Base-by-base conservation (phyloP, 495 filamentous ascomycete species). In the Tuber aestivum region DNA sequence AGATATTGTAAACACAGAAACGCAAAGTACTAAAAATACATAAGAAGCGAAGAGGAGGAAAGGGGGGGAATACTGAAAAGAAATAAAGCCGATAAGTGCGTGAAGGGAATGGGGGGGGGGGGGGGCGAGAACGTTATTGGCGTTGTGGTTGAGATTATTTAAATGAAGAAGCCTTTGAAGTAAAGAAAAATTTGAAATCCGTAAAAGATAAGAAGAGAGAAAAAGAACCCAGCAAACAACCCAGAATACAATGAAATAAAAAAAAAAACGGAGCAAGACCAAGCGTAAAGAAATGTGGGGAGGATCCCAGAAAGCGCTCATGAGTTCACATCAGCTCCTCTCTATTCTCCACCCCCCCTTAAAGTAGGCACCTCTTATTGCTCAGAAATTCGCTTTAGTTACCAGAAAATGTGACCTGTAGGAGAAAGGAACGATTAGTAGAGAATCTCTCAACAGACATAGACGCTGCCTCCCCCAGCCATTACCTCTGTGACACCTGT, bases 401-500 rank as follows among this genome's bases (percentile, higher is more conserved):
- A 65, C 56, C 32, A 65, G 56, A 32, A 65, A 65, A 32, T 65
- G 56, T 65, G 56, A 16, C 56, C 56, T 65, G 14, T 16, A 27
- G 32, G n/a, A 61, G 27, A 32, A 65, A 32, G 56, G 12, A 65
- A 65, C 56, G 56, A 65, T 65, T 32, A 65, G 56, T 65, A 65
- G 56, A 65, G 56, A 65, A 65, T 65, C 32, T 65, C 56, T 65
- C 78, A 79, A 68, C 78, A 79, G 50, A 79, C 78, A 69, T 79
- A 79, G 44, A 79, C 78, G 18, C 78, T 72, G 18, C 77, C 76
- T 20, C 77, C 76, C 37, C 72, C 78, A 61, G 78, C 78, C 78
- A 79, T 79, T 37, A 79, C 72, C 44, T 79, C 78, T 27, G 77
- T 79, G 45, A 71, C 75, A 23, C 74, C 72, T 68, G 78, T 79